phyloP scores from a whole-genome alignment of 2,329 filamentous ascomycete species.

The Xylariaceae sp. region DNA sequence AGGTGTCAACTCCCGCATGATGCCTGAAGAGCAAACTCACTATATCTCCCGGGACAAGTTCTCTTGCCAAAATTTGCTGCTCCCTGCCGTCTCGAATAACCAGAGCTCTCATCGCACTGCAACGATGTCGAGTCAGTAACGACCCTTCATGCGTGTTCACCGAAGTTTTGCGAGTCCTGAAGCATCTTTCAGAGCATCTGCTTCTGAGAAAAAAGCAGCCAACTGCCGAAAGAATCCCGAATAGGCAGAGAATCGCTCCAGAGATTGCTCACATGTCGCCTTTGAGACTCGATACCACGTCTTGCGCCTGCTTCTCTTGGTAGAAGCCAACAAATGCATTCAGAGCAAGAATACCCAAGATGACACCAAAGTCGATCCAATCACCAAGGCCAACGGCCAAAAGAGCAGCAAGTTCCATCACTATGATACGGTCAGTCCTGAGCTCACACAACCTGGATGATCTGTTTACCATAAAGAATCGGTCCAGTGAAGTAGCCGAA shows the following conservation, averaged over 20 bases:
- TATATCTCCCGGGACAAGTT: constrained; percentile 73
- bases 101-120: constrained; percentile 60
- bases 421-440: constrained; percentile 33
- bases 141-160: too few relatives aligned
- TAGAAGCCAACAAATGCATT: constrained; percentile 78
- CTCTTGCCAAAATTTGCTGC: constrained; percentile 66
- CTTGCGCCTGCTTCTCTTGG: constrained; percentile 75
- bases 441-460: background rate
- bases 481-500: constrained; percentile 69
- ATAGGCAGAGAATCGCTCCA: too few relatives aligned
- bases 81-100: constrained; percentile 66
- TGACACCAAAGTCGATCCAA: constrained; percentile 76
- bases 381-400: constrained; percentile 70
- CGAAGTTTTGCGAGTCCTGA: too few relatives aligned
- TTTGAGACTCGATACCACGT: constrained; percentile 70
- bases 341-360: constrained; percentile 69
- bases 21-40: constrained; percentile 44
- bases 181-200: too few relatives aligned
- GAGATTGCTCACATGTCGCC: constrained; percentile 54
- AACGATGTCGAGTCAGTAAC: too few relatives aligned
- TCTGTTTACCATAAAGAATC: constrained; percentile 63
- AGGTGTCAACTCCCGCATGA: background rate
- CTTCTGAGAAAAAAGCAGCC: too few relatives aligned
- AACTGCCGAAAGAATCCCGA: too few relatives aligned
- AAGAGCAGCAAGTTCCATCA: constrained; percentile 74